Base-by-base conservation (phyloP, 805 yeast species). In the Lipomyces spencermartinsiae region DNA sequence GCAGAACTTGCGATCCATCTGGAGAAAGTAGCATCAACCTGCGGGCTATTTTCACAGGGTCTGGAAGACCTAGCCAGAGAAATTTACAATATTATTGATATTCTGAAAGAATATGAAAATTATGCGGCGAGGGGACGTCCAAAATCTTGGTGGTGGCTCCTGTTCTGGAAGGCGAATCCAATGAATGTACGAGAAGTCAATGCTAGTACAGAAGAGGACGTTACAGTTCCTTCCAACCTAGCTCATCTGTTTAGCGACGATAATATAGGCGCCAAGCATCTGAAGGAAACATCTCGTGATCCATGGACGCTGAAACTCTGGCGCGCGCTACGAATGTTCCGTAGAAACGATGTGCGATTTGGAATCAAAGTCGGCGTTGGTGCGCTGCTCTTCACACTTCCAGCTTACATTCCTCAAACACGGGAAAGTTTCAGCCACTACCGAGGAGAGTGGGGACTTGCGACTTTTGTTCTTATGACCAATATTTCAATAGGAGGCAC, bases 401-500 rank as follows among this genome's bases (percentile, higher is more conserved):
- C 92, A 64, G 96, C 96, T 1, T 91, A 87, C 73, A 74, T 85
- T 34, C 87, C 88, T 1, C 74, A 76, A 12, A 86, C 92, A 0
- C 81, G 87, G 61, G 80, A 81, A 4, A 69, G 76, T 0, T 92
- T 91, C 73, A 83, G 80, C 59, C 83, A 81, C 55, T 90, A 92
- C 92, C 79, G 93, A 71, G 89, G 90, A 16, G 97, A 91, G 76
- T 91, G 97, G 97, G 88, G 92, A 0, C 78, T 91, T 51, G 90
- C 90, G n/a, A 88, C 93, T 0, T 91, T 87, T 73, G 87, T 91
- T 73, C 89, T 91, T 64, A 90, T 91, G 81, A 91, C 91, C 94
- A 90, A 89, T 73, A 90, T 90, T 74, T 89, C 93, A 0, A 80
- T 91, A 4, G 97, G 97, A 9, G 96, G 96, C 0, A 92, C 97